These are phyloP conservation scores for Penicillium turbatum DNA, from an alignment of 495 filamentous ascomycete species.

Conservation along the genomic window DNA sequence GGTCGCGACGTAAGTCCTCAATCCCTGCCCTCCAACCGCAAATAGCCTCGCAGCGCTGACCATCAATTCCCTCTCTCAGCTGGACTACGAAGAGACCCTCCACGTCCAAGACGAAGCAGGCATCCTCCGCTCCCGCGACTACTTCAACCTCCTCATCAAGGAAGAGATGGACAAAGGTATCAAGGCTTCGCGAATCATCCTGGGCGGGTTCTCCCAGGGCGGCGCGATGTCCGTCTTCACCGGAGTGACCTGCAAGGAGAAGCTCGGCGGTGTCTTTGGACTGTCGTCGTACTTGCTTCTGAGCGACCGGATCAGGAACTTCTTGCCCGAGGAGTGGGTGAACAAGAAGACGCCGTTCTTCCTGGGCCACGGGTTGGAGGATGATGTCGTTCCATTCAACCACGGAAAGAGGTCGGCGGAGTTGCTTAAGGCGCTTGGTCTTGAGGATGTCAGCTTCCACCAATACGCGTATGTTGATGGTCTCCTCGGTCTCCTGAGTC, in stretches of 20 bases:
- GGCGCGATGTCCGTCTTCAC: constrained; percentile 58
- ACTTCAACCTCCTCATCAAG: constrained; percentile 77
- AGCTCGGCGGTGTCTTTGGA: constrained; percentile 82
- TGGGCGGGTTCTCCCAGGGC: constrained; percentile 67
- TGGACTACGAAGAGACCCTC: constrained; percentile 47
- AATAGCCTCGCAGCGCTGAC: background rate
- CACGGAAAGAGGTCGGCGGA: constrained; percentile 66
- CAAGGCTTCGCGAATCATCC: constrained; percentile 72
- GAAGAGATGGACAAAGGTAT: constrained; percentile 81
- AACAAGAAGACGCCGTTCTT: constrained; percentile 84
- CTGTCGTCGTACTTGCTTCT: constrained; percentile 80
- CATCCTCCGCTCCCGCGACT: constrained; percentile 65
- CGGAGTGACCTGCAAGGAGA: constrained; percentile 67
- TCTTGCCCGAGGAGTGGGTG: constrained; percentile 57
- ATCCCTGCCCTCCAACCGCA: background rate
- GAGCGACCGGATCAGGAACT: constrained; percentile 62
- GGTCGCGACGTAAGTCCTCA: constrained; percentile 37
- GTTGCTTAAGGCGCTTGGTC: constrained; percentile 58
- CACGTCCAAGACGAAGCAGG: constrained; percentile 72
- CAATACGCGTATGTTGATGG: constrained; percentile 60
- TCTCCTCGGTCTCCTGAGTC: background rate
- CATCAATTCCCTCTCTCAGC: constrained; percentile 15
- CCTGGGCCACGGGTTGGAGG: constrained; percentile 76
- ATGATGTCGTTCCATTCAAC: constrained; percentile 62
- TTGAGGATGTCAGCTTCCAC: constrained; percentile 66